Conservation (phyloP, 345 rosid species). For the Dipteronia dyeriana region DNA sequence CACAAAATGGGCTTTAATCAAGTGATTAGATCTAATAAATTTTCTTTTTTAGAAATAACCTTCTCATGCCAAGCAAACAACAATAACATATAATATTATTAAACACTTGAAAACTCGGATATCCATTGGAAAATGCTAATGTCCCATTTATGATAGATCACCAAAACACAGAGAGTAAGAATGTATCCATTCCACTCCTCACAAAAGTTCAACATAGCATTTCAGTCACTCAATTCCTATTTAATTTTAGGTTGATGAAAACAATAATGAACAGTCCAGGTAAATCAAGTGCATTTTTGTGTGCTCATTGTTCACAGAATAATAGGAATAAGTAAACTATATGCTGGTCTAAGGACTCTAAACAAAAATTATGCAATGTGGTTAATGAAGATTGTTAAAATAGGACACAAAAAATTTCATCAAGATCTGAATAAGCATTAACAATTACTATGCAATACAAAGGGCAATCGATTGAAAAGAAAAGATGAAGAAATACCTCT, state of each 20-base stretch:
- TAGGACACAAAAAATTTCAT: neutral
- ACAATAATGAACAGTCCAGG: neutral
- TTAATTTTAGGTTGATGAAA: neutral
- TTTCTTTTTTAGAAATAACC: neutral
- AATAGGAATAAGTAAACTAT: neutral
- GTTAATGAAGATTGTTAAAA: neutral
- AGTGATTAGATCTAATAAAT: neutral
- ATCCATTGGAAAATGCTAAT: too few species aligned
- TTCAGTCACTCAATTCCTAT: constrained; percentile 7
- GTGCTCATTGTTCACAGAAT: neutral
- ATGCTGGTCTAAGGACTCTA: neutral
- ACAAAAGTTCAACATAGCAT: neutral
- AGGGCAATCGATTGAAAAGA: neutral
- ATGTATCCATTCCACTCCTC: neutral
- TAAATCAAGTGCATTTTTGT: neutral
- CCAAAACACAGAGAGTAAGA: neutral
- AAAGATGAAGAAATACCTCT: constrained; percentile 47
- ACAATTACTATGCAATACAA: neutral
- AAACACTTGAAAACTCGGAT: too few species aligned
- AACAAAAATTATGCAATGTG: neutral
- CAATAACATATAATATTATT: too few species aligned
- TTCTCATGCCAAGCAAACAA: neutral
- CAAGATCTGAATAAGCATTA: neutral
- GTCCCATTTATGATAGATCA: too few species aligned
- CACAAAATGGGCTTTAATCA: neutral